Base-by-base conservation (phyloP, 495 filamentous ascomycete species). In the Penicillium soppii region DNA sequence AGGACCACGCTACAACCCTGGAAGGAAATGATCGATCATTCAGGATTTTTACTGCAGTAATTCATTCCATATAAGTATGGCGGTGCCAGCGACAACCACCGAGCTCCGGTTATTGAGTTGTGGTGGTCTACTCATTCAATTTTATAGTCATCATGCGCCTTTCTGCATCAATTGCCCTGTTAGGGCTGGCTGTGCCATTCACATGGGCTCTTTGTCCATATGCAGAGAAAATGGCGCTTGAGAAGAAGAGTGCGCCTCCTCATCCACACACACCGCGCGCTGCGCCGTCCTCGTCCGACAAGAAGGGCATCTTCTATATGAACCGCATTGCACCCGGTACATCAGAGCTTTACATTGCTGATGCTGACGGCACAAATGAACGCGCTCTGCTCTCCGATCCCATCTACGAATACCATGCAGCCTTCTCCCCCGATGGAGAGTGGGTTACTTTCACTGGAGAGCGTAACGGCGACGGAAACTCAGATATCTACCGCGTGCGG, bases 341-440 rank as follows among this genome's bases (percentile, higher is more conserved):
- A 0, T 70, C 68, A 1, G 26, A 59, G 22, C 53, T 72, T 0
- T 74, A 68, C 38, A 54, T 74, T 12, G 58, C 67, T 26, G 57
- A 69, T 40, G 54, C 51, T 0, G 63, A 74, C 36, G 65, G 69
- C 20, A 58, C 39, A 7, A 61, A 67, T 41, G 71, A 67, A 17
- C 56, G 56, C 7, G 40, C 53, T 16, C 56, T 74, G 10, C 46
- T 74, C 6, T 40, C 54, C 5, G 38, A 64, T 13, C 40, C 65
- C 13, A 43, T 48, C 12, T 73, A 59, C 48, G 70, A 73, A 21
- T 75, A 68, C 43, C 72, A 71, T 26, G 64, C 66, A 7, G 27
- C 43, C 1, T 73, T 61, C 46, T 70, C 70, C 1, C 47, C 67
- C 0, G 63, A 71, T 44, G 63, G 62, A 4, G 30, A 62, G 50